phyloP scores from a whole-genome alignment of 768 basidiomycete species.

The Dacryopinax primogenitus region DNA sequence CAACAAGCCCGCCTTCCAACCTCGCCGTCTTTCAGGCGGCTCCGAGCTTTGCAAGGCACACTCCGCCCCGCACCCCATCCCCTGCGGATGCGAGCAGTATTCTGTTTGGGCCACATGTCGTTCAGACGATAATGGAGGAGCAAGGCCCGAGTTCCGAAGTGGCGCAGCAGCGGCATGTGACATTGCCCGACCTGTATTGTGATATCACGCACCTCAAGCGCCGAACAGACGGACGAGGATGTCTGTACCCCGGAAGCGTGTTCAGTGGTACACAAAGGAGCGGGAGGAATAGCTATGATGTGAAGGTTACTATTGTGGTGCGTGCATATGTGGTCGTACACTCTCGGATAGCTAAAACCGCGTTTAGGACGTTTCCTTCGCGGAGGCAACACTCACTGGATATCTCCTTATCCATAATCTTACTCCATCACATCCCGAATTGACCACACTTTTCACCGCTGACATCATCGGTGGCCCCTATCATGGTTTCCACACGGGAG shows the following conservation, averaged over 20 bases:
- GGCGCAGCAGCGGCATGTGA: neutral
- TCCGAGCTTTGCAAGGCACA: neutral
- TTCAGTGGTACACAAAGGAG: slow-evolving; percentile 90
- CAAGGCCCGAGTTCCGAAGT: neutral
- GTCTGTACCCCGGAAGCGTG: slow-evolving; percentile 70
- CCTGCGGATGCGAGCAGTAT: neutral
- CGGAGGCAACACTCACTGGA: slow-evolving; percentile 73
- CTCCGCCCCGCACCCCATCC: neutral
- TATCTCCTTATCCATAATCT: slow-evolving; percentile 86
- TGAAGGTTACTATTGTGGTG: slow-evolving; percentile 83
- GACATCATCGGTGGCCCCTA: slow-evolving; percentile 77
- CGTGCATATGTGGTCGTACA: slow-evolving; percentile 27
- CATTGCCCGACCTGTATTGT: neutral
- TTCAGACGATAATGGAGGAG: neutral
- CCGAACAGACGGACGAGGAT: neutral
- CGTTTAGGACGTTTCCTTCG: slow-evolving; percentile 72
- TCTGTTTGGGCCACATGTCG: neutral
- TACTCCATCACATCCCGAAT: slow-evolving; percentile 87
- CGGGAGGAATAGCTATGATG: slow-evolving; percentile 88
- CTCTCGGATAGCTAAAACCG: neutral
- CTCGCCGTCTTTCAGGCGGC: neutral
- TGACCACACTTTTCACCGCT: slow-evolving; percentile 93
- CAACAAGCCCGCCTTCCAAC: neutral
- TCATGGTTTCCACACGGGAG: slow-evolving; percentile 74
- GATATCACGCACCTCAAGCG: slow-evolving; percentile 2